Percentiles rank a stretch among this genome's conserved stretches.
Evolutionary conservation across 2,329 filamentous ascomycete species (phyloP).

Genomic region (Hypoxylon sp.): DNA sequence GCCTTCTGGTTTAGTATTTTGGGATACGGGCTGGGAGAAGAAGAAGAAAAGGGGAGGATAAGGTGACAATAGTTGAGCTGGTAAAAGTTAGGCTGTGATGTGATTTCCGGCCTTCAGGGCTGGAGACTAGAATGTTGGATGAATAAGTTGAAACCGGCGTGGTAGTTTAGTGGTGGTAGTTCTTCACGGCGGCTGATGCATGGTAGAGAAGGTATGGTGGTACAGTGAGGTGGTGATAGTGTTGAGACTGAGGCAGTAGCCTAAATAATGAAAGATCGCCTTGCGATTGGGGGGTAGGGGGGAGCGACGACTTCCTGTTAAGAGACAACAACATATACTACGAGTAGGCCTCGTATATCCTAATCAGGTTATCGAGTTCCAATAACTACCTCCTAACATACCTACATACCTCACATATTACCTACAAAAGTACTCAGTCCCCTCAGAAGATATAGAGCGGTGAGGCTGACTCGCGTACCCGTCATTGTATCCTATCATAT

Average conservation of each 20-base stretch:
- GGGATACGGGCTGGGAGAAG: neutral
- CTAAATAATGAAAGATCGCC: neutral
- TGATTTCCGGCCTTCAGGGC: neutral
- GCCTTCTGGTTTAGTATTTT: neutral
- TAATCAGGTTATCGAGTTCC: neutral
- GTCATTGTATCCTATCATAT: constrained; percentile 30
- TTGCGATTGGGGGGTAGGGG: neutral
- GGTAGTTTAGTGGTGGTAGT: neutral
- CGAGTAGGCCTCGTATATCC: neutral
- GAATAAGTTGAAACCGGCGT: neutral
- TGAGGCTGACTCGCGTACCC: neutral
- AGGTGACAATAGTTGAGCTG: neutral
- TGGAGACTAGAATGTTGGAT: neutral
- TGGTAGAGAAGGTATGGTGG: neutral
- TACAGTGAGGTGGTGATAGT: neutral
- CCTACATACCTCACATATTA: neutral
- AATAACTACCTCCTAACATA: neutral
- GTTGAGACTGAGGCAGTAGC: neutral
- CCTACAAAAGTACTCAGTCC: neutral
- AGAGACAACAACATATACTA: neutral
- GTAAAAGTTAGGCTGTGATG: neutral
- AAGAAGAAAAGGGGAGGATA: neutral
- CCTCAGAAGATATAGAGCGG: neutral
- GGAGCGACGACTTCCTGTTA: neutral
- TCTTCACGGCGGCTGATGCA: neutral